A percentile compares a stretch with the other conserved stretches of the same genome.
Conservation (phyloP, 352 stramenopile genomes). For the Thalassiosira hispida region DNA sequence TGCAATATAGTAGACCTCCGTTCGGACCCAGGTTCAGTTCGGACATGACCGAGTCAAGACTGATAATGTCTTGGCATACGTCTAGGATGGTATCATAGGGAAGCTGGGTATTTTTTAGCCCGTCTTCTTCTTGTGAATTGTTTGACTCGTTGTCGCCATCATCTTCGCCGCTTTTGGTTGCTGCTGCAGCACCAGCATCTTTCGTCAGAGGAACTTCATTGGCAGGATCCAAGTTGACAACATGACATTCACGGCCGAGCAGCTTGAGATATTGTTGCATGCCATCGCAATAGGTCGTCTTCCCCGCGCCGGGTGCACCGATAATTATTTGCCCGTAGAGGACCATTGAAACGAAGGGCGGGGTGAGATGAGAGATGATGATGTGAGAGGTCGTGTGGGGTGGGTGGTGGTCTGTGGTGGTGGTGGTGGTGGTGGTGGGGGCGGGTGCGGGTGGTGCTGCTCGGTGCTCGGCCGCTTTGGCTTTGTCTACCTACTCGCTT, state of each 20-base stretch:
- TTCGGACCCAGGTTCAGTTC: slow-evolving; percentile 97
- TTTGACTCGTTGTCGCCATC: slow-evolving; percentile 14
- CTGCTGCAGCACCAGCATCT: slow-evolving; percentile 12
- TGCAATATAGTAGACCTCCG: slow-evolving; percentile 97
- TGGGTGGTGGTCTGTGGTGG: too few relatives aligned
- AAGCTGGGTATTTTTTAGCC: slow-evolving; percentile 53
- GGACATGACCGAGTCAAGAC: slow-evolving; percentile 96
- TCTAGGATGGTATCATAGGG: slow-evolving; percentile 88
- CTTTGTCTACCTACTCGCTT: too few relatives aligned
- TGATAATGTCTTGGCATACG: slow-evolving; percentile 90
- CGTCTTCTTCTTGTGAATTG: slow-evolving; percentile 21
- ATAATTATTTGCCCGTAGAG: slow-evolving; percentile 87
- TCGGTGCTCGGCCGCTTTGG: too few relatives aligned
- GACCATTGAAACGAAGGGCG: slow-evolving; percentile 34
- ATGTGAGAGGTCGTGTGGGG: too few relatives aligned
- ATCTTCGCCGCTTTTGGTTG: slow-evolving; percentile 11
- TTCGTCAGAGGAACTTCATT: slow-evolving; percentile 64
- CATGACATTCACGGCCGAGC: slow-evolving; percentile 82
- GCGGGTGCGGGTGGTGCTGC: too few relatives aligned
- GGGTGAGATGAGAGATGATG: too few relatives aligned
- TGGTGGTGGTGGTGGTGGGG: too few relatives aligned
- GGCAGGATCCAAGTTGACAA: slow-evolving; percentile 97
- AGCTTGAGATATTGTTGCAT: slow-evolving; percentile 87
- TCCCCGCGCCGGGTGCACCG: slow-evolving; percentile 86
- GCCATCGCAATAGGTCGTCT: slow-evolving; percentile 88